These are phyloP conservation scores for Amaranthus hypochondriacus DNA, from an alignment of 148 eudicot genomes.

Conservation along the genomic window DNA sequence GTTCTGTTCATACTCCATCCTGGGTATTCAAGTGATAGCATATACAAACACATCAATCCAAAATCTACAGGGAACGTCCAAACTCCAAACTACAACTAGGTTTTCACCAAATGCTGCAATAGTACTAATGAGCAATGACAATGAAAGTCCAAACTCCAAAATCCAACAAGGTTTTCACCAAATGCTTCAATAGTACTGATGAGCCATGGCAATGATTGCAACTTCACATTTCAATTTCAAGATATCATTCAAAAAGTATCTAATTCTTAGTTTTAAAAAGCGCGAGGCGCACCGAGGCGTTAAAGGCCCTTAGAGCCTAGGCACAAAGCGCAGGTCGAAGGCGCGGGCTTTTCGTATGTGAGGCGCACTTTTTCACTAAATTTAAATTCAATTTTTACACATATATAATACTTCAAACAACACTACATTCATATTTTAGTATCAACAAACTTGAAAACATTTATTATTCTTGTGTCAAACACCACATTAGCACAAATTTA, in stretches of 20 bases:
- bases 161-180: constrained; percentile 1
- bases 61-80: background rate
- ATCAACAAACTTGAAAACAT: too few relatives aligned
- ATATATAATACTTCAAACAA: too few relatives aligned
- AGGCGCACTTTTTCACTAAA: too few relatives aligned
- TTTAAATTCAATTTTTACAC: too few relatives aligned
- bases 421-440: too few relatives aligned
- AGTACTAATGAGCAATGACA: background rate
- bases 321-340: too few relatives aligned
- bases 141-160: background rate
- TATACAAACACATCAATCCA: background rate
- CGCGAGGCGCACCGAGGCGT: too few relatives aligned
- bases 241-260: background rate
- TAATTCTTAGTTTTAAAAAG: background rate
- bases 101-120: background rate
- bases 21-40: constrained; percentile 24
- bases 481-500: too few relatives aligned
- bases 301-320: too few relatives aligned
- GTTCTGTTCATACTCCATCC: constrained; percentile 93
- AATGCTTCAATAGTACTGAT: background rate
- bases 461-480: too few relatives aligned
- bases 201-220: background rate
- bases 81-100: background rate
- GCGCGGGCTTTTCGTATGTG: too few relatives aligned
- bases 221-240: background rate